Percentiles rank a stretch among this genome's conserved stretches.
These are phyloP conservation scores for Suillus sp. DNA, from an alignment of 768 basidiomycete genomes.

Conservation along the genomic window DNA sequence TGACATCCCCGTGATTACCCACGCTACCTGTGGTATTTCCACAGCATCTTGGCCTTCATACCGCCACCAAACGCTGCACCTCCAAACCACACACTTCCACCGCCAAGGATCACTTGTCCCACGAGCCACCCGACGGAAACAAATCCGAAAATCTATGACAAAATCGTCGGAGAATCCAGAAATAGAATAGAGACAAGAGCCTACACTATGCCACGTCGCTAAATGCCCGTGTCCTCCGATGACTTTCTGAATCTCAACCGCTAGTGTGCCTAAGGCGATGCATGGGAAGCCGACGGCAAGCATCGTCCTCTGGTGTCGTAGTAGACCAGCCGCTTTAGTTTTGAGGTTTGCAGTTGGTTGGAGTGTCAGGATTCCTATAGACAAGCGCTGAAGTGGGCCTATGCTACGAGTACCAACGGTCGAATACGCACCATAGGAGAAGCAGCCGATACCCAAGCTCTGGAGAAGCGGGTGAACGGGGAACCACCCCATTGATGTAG, in stretches of 20 bases:
- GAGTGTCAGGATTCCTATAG: slow-evolving; percentile 68
- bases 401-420: neutral
- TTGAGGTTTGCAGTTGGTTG: slow-evolving; percentile 70
- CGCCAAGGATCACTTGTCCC: slow-evolving; percentile 63
- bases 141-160: slow-evolving; percentile 61
- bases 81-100: slow-evolving; percentile 74
- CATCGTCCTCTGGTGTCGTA: slow-evolving; percentile 68
- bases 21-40: slow-evolving; percentile 82
- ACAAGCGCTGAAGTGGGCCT: neutral
- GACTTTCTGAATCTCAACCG: slow-evolving; percentile 65
- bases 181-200: neutral
- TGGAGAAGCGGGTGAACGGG: slow-evolving; percentile 67
- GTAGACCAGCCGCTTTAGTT: slow-evolving; percentile 66
- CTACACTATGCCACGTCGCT: slow-evolving; percentile 76
- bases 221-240: slow-evolving; percentile 56
- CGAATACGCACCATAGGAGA: slow-evolving; percentile 58
- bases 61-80: slow-evolving; percentile 74
- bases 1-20: neutral
- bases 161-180: neutral
- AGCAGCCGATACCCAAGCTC: slow-evolving; percentile 52
- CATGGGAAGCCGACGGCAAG: slow-evolving; percentile 56
- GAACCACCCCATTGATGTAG: slow-evolving; percentile 58
- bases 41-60: slow-evolving; percentile 67
- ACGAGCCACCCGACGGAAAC: slow-evolving; percentile 61
- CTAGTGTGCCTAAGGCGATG: slow-evolving; percentile 59